Percentiles rank a stretch among this genome's conserved stretches.
Conservation (phyloP, 2,329 filamentous ascomycete species). For the Rachicladosporium sp. region DNA sequence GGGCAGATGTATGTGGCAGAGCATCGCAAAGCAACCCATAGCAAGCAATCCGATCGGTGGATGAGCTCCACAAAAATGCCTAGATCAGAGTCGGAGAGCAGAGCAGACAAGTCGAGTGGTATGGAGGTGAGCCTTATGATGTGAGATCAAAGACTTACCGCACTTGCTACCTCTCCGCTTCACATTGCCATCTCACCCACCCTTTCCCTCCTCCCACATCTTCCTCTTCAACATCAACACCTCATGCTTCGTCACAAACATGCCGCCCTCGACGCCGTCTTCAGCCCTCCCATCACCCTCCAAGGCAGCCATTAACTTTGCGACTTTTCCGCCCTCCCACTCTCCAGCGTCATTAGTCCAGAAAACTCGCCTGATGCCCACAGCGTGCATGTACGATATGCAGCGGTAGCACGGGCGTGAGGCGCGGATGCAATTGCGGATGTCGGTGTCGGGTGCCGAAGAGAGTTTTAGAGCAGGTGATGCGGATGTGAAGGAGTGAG, state of each 20-base stretch:
- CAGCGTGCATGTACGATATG: conserved; percentile 39
- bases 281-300: conserved; percentile 18
- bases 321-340: conserved; percentile 41
- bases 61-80: too few relatives aligned
- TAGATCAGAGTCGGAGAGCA: too few relatives aligned
- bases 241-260: conserved; percentile 44
- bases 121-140: too few relatives aligned
- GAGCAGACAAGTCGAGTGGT: too few relatives aligned
- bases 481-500: conserved; percentile 10
- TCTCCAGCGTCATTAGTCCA: conserved; percentile 38
- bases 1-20: too few relatives aligned
- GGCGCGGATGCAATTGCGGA: conserved; percentile 20
- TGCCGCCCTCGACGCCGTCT: conserved; percentile 12
- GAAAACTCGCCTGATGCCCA: conserved; percentile 41
- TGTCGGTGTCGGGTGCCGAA: conserved; percentile 3
- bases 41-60: too few relatives aligned
- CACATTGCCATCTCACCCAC: too few relatives aligned
- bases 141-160: too few relatives aligned
- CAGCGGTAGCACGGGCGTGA: conserved; percentile 43
- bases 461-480: not conserved
- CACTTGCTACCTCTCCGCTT: too few relatives aligned
- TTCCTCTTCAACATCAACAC: conserved; percentile 34
- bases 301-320: conserved; percentile 36
- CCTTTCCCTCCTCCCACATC: conserved; percentile 11
- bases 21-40: too few relatives aligned